Conservation (phyloP, 2,329 filamentous ascomycete genomes). For the Rhexocercosporidium sp. region DNA sequence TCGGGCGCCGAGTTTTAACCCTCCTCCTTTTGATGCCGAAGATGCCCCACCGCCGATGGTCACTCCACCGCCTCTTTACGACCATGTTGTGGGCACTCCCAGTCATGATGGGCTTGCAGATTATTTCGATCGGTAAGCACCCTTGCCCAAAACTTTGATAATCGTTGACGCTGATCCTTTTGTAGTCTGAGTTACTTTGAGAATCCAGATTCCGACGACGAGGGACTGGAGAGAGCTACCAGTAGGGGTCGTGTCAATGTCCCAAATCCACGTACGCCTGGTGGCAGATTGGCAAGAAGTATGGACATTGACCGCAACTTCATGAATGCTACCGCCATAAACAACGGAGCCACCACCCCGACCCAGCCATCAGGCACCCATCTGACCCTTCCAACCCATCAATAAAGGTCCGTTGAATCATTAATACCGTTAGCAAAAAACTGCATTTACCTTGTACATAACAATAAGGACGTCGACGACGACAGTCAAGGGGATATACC, state of each 20-base stretch:
- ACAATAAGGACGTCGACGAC: not conserved
- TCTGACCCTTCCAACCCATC: not conserved
- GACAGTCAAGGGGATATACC: not conserved
- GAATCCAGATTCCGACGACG: conserved; percentile 40
- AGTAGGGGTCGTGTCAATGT: conserved; percentile 42
- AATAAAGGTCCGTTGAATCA: not conserved
- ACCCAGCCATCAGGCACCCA: not conserved
- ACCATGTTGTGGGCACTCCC: conserved; percentile 61
- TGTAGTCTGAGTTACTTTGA: conserved; percentile 37
- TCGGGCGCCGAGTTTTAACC: conserved; percentile 71
- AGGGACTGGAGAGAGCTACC: conserved; percentile 33
- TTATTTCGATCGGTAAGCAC: conserved; percentile 69
- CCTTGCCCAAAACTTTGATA: conserved; percentile 39
- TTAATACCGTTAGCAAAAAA: not conserved
- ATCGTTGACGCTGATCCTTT: conserved; percentile 19
- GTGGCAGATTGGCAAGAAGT: conserved; percentile 40
- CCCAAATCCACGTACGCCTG: conserved; percentile 41
- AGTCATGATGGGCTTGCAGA: conserved; percentile 64
- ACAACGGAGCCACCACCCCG: not conserved
- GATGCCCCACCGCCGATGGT: conserved; percentile 70
- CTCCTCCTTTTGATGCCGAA: conserved; percentile 72
- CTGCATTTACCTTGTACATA: conserved; percentile 4
- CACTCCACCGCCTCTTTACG: conserved; percentile 73
- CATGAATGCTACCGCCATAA: conserved; percentile 29
- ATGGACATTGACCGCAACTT: conserved; percentile 44